Conservation (phyloP, 148 eudicot genomes). For the Arctostaphylos glauca region DNA sequence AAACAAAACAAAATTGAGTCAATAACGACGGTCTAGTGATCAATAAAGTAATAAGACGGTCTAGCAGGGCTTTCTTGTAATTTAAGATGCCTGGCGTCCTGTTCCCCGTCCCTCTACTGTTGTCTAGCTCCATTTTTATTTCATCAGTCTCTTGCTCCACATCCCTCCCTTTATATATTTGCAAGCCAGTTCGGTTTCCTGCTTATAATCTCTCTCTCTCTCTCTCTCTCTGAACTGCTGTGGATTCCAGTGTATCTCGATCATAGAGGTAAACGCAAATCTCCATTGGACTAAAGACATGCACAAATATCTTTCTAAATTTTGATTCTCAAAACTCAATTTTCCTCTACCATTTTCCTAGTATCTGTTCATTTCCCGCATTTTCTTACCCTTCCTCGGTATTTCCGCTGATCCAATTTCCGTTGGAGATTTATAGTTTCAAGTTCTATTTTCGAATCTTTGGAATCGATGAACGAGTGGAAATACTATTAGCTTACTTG, state of each 20-base stretch:
- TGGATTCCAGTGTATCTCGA: neutral
- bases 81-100: neutral
- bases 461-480: neutral
- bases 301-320: neutral
- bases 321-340: conserved; percentile 4
- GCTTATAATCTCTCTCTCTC: neutral
- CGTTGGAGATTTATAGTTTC: neutral
- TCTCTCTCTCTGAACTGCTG: neutral
- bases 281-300: neutral
- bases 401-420: conserved; percentile 1
- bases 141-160: neutral
- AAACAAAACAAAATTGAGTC: neutral
- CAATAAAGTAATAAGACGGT: neutral
- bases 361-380: neutral
- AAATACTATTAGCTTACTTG: neutral
- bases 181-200: neutral
- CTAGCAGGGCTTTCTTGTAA: conserved; percentile 1
- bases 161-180: neutral
- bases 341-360: neutral
- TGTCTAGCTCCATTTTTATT: neutral
- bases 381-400: conserved; percentile 13
- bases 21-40: neutral
- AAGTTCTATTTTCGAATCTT: neutral
- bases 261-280: neutral
- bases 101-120: neutral